Conservation (phyloP, 306 rosid genomes). For the Prunus salicina region DNA sequence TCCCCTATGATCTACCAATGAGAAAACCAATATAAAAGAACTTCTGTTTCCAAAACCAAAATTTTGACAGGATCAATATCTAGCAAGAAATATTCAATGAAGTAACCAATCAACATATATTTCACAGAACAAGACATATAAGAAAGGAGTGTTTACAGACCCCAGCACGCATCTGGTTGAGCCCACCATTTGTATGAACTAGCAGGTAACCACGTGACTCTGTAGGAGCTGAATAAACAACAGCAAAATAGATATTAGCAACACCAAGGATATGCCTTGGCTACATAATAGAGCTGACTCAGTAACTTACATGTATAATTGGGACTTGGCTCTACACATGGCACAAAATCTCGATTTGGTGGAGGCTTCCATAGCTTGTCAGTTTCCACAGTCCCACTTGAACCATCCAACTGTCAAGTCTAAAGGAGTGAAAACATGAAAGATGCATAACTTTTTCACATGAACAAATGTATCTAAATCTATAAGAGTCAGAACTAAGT, state of each 20-base stretch:
- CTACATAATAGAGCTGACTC: conserved; percentile 5
- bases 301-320: conserved; percentile 55
- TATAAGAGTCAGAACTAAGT: not conserved
- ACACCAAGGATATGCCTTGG: conserved; percentile 5
- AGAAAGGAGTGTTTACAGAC: conserved; percentile 38
- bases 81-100: not conserved
- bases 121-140: not conserved
- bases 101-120: not conserved
- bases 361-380: conserved; percentile 93
- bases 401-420: conserved; percentile 53
- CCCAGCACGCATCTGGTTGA: conserved; percentile 98
- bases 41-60: not conserved
- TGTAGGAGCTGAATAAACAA: conserved; percentile 54
- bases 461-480: conserved; percentile 19
- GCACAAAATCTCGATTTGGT: conserved; percentile 57
- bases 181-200: conserved; percentile 94
- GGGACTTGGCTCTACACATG: conserved; percentile 62
- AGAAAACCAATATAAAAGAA: not conserved
- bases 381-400: conserved; percentile 35
- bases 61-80: not conserved
- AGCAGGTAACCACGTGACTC: conserved; percentile 73
- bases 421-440: conserved; percentile 48
- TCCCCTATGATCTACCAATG: no score
- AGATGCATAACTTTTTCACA: conserved; percentile 38
- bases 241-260: conserved; percentile 11